Evolutionary conservation across 371 early-diverging fungal species (phyloP).

Genomic region (Mucor lusitanicus): DNA sequence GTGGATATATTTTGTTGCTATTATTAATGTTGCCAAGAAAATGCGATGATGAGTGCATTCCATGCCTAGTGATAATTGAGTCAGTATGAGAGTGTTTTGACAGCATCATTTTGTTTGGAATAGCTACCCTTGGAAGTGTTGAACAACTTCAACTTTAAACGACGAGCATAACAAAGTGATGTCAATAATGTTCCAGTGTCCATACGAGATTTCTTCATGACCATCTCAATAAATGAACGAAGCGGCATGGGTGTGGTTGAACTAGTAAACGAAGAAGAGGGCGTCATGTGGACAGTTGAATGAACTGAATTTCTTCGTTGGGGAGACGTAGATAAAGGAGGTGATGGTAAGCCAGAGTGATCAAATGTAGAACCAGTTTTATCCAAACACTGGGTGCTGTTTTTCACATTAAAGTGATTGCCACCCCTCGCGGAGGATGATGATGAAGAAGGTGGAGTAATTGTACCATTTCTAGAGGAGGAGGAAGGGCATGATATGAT

Average conservation of each 20-base stretch:
- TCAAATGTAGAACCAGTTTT: not conserved
- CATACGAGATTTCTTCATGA: conserved; percentile 53
- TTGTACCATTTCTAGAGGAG: not conserved
- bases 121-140: conserved; percentile 52
- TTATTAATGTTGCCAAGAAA: conserved; percentile 75
- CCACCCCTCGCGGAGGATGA: not conserved
- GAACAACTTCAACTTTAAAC: conserved; percentile 49
- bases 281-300: not conserved
- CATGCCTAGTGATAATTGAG: conserved; percentile 52
- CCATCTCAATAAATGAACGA: conserved; percentile 46
- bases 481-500: conserved; percentile 9
- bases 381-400: not conserved
- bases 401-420: not conserved
- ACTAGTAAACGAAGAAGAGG: conserved; percentile 4
- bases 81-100: not conserved
- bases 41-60: conserved; percentile 80
- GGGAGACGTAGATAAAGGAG: conserved; percentile 21
- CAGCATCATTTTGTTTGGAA: not conserved
- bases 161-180: conserved; percentile 58
- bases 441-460: not conserved
- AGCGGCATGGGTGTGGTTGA: conserved; percentile 23
- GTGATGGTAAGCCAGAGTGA: conserved; percentile 16
- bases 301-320: not conserved
- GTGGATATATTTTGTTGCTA: conserved; percentile 70
- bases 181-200: conserved; percentile 60